Base-by-base conservation (phyloP, 192 early-diverging fungal genomes). In the Jimgerdemannia lactiflua region DNA sequence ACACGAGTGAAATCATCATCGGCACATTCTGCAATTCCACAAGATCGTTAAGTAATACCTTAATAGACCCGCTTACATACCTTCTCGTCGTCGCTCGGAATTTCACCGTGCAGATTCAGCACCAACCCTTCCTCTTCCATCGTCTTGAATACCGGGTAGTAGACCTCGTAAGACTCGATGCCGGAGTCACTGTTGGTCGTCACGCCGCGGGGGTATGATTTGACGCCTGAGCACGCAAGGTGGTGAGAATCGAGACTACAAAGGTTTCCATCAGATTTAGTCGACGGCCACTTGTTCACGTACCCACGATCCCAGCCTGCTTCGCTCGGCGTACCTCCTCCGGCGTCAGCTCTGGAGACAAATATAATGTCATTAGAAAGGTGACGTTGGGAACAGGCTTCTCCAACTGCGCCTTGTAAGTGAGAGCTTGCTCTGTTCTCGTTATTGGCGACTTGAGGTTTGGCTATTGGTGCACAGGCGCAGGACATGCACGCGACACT, bases 171-270 rank as follows among this genome's bases (percentile, higher is more conserved):
- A 78, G 84, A 88, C 79, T 97, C 95, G 70, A 99, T 97, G 64
- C 98, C 98, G 70, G 90, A 89, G 72, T 98, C 97, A 75, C 92
- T 94, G 90, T 99, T 98, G 63, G 98, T 99, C 0, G 98, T 99
- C 14, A 99, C 98, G 41, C 97, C 97, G 42, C 95, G 91, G 29
- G 96, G 95, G 80, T 97, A 98, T 43, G 94, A 93, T 80, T 96
- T 97, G 42, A 98, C 95, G 65, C 94, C 96, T 86, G 75, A 14
- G 14, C 8, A 59, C 2, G 8, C 6, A 59, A 59, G 14, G 49
- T 14, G 14, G 29, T 29, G 29, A 29, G 29, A 29, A 29, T 29
- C 29, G 29, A 29, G 29, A 29, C 29, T 29, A 1, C 29, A 1
- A 29, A 29, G 29, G 0, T 29, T 29, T 29, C 29, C 29, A 29